These are phyloP conservation scores for Silene uniflora DNA, from an alignment of 148 eudicot genomes.

Conservation along the genomic window DNA sequence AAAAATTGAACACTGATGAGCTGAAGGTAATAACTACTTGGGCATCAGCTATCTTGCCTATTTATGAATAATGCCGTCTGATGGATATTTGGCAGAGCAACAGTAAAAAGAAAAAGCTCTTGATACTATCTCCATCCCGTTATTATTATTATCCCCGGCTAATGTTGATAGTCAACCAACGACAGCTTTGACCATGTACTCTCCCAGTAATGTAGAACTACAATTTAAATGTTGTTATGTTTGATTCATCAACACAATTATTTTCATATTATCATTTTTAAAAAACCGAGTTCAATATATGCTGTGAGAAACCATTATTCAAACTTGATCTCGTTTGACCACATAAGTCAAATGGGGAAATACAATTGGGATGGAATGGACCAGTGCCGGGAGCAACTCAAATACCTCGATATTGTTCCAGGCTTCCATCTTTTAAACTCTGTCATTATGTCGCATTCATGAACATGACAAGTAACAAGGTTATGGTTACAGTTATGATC, in stretches of 20 bases:
- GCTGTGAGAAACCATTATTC: neutral
- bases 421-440: constrained; percentile 83
- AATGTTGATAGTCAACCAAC: too few species aligned
- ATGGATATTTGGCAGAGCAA: neutral
- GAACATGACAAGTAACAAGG: constrained; percentile 70
- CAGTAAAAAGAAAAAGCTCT: neutral
- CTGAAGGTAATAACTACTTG: neutral
- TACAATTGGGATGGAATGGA: neutral
- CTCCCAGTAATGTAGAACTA: neutral
- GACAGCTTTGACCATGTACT: too few species aligned
- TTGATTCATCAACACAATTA: neutral
- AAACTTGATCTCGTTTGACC: neutral
- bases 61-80: neutral
- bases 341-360: neutral
- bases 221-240: neutral
- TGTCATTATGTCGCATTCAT: constrained; percentile 81
- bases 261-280: neutral
- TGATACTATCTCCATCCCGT: too few species aligned
- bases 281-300: neutral
- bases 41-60: neutral
- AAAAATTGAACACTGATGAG: neutral
- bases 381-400: neutral
- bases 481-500: constrained; percentile 35
- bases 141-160: too few species aligned
- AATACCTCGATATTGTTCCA: constrained; percentile 70